Evolutionary conservation across 768 basidiomycete genomes (phyloP).

Genomic region (Galerina sulciceps): DNA sequence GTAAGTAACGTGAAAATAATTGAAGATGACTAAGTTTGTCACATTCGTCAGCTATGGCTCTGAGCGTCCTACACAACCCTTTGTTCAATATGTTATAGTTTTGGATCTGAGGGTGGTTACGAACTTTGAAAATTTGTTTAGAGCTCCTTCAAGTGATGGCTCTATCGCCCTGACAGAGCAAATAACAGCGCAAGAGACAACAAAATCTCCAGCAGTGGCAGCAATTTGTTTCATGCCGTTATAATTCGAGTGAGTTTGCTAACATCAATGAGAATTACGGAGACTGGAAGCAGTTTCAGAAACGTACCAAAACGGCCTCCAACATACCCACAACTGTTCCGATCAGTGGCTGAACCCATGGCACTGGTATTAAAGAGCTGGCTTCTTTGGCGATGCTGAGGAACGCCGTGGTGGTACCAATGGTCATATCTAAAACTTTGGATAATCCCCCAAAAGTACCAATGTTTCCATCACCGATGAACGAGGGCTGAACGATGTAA

Average conservation of each 20-base stretch:
- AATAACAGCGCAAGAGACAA: background rate
- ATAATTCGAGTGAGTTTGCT: background rate
- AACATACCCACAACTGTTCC: background rate
- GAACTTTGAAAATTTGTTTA: too few relatives aligned
- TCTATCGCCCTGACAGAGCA: background rate
- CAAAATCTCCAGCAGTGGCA: background rate
- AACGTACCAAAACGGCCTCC: background rate
- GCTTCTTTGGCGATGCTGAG: background rate
- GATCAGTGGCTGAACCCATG: background rate
- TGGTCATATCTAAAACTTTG: background rate
- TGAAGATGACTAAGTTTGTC: background rate
- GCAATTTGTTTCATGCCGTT: background rate
- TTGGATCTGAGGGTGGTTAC: too few relatives aligned
- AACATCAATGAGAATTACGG: background rate
- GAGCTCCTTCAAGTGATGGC: too few relatives aligned
- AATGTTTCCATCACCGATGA: background rate
- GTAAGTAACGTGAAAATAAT: background rate
- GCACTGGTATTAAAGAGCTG: constrained; percentile 1
- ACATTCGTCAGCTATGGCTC: background rate
- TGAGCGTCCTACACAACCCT: too few relatives aligned
- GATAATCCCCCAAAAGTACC: background rate
- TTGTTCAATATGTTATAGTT: too few relatives aligned
- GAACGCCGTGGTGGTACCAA: background rate
- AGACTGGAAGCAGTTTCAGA: too few relatives aligned
- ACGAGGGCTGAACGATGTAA: background rate